Base-by-base conservation (phyloP, 225 moss, liverwort and hornwort species). In the Polytrichum commune region DNA sequence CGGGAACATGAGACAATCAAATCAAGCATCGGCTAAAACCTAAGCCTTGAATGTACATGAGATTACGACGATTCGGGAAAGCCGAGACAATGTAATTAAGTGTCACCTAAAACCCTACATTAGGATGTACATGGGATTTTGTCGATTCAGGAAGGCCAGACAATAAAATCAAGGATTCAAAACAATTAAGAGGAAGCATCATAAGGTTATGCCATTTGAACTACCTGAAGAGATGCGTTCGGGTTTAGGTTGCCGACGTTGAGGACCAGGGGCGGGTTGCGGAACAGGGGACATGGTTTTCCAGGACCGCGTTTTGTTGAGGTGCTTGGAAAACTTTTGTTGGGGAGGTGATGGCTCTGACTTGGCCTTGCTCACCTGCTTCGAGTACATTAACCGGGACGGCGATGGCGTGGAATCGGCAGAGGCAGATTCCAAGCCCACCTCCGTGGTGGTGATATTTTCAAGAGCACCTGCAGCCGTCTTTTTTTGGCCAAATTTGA, bases 401-500 rank as follows among this genome's bases (percentile, higher is more conserved):
- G 80, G 57, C 22, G 73, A 86, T 19, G 62, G 83, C 18, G 32
- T 65, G 29, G 73, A 80, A 13, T 78, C 74, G 2, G 81, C 73
- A 38, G 77, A 28, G 5, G 80, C 74, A 24, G 83, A 80, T 68
- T 80, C 80, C 18, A 53, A 73, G 10, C 83, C 76, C 2, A 4
- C 65, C 29, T 83, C 86, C 65, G 78, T 33, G 8, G 77, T 73
- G 8, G 58, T 68, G 29, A 69, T 75, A 10, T 56, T 75, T n/a
- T 80, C 80, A 35, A 75, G 75, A 38, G 69, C 84, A 63, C 77
- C 84, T 24, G 79, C 67, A 33, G 79, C 67, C 10, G 83, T 80
- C 72, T 78, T 86, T 74, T 83, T 86, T n/a, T 86, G 86, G 30
- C 86, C 86, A 70, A 86, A 86, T 60, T 86, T 86, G 78, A 86